phyloP scores from a whole-genome alignment of 176 grass and related monocot genomes.

The Aegilops sharonensis region DNA sequence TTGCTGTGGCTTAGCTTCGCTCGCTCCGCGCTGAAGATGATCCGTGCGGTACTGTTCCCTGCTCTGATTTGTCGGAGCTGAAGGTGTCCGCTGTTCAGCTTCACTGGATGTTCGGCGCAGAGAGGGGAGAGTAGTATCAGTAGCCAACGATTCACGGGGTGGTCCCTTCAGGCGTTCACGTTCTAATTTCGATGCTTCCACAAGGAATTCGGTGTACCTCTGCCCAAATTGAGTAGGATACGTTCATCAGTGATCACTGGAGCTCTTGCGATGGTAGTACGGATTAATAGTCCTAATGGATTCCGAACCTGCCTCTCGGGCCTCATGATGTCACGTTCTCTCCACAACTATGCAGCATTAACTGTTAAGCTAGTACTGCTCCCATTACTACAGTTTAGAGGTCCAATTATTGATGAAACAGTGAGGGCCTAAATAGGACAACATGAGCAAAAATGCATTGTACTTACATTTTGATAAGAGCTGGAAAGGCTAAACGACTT shows the following conservation, averaged over 20 bases:
- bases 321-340: neutral
- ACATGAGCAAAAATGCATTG: neutral
- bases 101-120: neutral
- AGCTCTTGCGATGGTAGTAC: neutral
- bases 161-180: neutral
- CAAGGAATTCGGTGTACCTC: neutral
- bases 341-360: neutral
- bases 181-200: neutral
- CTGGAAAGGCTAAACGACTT: neutral
- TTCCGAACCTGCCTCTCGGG: neutral
- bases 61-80: neutral
- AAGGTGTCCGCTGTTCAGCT: slow-evolving; percentile 27
- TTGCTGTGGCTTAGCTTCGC: neutral
- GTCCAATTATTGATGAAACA: neutral
- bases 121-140: neutral
- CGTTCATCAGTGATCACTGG: neutral
- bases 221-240: neutral
- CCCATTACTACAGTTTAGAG: neutral
- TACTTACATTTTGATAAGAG: neutral
- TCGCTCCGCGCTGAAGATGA: neutral
- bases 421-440: neutral
- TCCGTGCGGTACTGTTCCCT: neutral
- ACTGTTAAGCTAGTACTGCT: neutral
- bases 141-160: neutral
- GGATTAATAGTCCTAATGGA: neutral